Base-by-base conservation (phyloP, 2,329 filamentous ascomycete species). In the Chaetothyriales sp. region DNA sequence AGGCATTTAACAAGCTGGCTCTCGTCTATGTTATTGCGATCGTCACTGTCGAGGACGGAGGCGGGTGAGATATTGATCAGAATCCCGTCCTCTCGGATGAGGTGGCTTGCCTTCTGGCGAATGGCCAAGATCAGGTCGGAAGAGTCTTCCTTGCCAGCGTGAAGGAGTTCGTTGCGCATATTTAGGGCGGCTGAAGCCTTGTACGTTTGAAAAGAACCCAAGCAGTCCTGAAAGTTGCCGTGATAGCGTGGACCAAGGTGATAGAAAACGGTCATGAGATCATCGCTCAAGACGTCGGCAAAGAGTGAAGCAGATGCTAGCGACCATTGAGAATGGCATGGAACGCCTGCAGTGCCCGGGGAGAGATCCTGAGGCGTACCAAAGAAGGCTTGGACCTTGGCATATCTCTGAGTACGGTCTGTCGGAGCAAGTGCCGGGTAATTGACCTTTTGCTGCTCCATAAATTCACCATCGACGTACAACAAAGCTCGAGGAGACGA, bases 121-220 rank as follows among this genome's bases (percentile, higher is more conserved):
- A 95, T 94, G 9, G 89, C 90, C 58, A 81, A 81, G 46, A 95
- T 78, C 49, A 98, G 95, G 60, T 97, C 90, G 1, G 92, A 97
- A 48, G 79, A 82, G 55, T 94, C 88, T 58, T 94, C 88, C 63
- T 89, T 94, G 10, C 89, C 89, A 1, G 87, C 84, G 66, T 94
- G 86, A 40, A 94, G 76, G 49, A 89, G 80, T 64, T 98, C 92
- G 61, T 97, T 97, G 46, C 90, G 84, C 50, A 95, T 76, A 54
- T 94, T 92, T 43, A 98, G 72, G 50, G 86, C 83, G 6, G 92
- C 90, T 1, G 92, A 97, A 5, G 92, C 90, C 61, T 86, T 82
- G 64, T 98, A 98, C 0, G 94, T 98, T 64, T 97, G 89, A 63
- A 98, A 94, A 1, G 89, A 90, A 4, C 94, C 92, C 13, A 98